Conservation (phyloP, 129 eudicot genomes). For the Glebionis coronaria region DNA sequence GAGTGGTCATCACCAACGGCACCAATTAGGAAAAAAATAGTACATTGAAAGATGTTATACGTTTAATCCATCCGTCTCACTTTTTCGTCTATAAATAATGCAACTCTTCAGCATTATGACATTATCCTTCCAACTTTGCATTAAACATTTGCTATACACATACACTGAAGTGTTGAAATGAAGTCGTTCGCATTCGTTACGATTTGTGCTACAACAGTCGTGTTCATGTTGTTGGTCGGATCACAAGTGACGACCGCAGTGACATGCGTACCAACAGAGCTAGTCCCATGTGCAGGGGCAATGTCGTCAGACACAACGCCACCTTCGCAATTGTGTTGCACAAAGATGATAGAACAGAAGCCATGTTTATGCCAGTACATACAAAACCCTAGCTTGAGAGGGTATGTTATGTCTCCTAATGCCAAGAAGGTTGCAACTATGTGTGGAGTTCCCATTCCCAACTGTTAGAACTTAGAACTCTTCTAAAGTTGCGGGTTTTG, state of each 20-base stretch:
- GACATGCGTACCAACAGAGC: constrained; percentile 29
- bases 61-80: background rate
- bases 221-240: constrained; percentile 17
- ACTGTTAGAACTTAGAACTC: constrained; percentile 16
- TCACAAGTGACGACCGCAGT: constrained; percentile 19
- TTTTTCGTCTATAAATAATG: constrained; percentile 3
- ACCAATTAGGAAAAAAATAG: no score
- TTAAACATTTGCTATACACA: background rate
- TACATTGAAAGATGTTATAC: background rate
- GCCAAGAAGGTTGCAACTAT: constrained; percentile 42
- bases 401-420: constrained; percentile 39
- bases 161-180: background rate
- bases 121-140: background rate
- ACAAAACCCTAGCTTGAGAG: constrained; percentile 42
- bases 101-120: background rate
- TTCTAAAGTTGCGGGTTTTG: no score
- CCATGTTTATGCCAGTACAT: constrained; percentile 59
- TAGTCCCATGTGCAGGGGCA: constrained; percentile 37
- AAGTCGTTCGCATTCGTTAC: background rate
- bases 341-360: constrained; percentile 43
- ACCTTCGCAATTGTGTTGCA: constrained; percentile 42
- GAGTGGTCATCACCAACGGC: background rate
- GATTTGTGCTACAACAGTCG: constrained; percentile 2
- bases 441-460: constrained; percentile 46
- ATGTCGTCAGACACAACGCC: constrained; percentile 22